phyloP scores from a whole-genome alignment of 306 rosid species.

The Herpetospermum pedunculosum region DNA sequence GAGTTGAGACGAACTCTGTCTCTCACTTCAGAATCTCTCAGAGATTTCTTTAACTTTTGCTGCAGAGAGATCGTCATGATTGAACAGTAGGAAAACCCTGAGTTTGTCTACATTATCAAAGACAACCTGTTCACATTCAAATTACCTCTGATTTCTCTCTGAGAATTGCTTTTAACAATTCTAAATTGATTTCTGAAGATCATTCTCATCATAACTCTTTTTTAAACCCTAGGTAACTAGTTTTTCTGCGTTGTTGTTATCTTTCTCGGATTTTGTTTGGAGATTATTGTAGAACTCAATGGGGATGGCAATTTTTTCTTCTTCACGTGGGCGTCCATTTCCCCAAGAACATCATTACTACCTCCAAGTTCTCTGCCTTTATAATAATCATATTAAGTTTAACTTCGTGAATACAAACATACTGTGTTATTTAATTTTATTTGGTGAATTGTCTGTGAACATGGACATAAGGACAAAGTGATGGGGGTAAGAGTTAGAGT shows the following conservation, averaged over 20 bases:
- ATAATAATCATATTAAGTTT: conserved; percentile 14
- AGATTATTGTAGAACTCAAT: conserved; percentile 8
- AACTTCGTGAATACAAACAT: background rate
- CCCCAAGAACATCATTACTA: conserved; percentile 38
- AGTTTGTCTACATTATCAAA: conserved; percentile 6
- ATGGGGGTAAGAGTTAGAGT: background rate
- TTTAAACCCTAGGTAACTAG: background rate
- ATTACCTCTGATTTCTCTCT: background rate
- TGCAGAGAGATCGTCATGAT: background rate
- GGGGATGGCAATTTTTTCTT: conserved; percentile 28
- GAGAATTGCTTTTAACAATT: background rate
- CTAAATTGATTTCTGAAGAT: background rate
- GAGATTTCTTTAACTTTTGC: conserved; percentile 4
- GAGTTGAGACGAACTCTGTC: background rate
- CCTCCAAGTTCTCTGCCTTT: conserved; percentile 43
- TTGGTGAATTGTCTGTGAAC: background rate
- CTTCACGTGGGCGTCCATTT: conserved; percentile 57
- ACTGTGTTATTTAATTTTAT: background rate
- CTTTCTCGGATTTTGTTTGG: conserved; percentile 10
- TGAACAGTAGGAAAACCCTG: conserved; percentile 5
- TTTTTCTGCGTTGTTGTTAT: background rate
- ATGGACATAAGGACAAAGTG: background rate
- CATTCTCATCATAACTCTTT: background rate
- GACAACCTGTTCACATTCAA: background rate
- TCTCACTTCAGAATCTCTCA: background rate